A percentile compares a stretch with the other conserved stretches of the same genome.
Evolutionary conservation across 2,329 filamentous ascomycete species (phyloP).

Genomic region (Diplodia sapinea): DNA sequence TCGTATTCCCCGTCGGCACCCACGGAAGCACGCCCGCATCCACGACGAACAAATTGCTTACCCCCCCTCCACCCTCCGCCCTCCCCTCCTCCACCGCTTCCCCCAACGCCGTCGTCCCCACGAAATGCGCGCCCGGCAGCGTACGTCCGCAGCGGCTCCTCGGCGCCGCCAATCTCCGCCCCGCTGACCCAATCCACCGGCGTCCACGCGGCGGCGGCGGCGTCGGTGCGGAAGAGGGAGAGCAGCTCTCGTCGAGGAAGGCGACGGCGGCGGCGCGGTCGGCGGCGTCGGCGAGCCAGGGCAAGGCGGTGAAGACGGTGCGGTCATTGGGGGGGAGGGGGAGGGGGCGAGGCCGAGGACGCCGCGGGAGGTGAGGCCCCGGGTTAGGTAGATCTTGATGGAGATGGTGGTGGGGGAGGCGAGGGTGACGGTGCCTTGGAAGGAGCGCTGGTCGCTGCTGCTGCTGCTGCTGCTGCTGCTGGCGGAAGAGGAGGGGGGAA

Average conservation of each 20-base stretch:
- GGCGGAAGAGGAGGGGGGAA: no score
- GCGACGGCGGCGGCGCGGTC: conserved; percentile 67
- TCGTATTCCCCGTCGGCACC: no score
- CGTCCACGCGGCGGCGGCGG: conserved; percentile 48
- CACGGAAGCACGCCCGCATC: no score
- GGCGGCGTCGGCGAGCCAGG: conserved; percentile 63
- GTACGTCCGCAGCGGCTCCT: conserved; percentile 44
- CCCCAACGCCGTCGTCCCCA: conserved; percentile 62
- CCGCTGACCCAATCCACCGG: conserved; percentile 56
- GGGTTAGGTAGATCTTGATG: conserved; percentile 41
- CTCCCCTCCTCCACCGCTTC: conserved; percentile 52
- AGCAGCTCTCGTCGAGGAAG: conserved; percentile 67
- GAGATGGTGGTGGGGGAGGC: conserved; percentile 46
- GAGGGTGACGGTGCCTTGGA: conserved; percentile 35
- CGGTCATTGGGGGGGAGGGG: conserved; percentile 38
- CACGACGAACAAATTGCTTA: conserved; percentile 37
- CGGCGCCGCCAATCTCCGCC: conserved; percentile 60
- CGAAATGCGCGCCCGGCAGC: conserved; percentile 56
- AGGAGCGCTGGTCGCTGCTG: no score
- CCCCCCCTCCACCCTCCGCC: conserved; percentile 52
- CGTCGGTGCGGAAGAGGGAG: conserved; percentile 56
- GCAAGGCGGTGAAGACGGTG: conserved; percentile 60
- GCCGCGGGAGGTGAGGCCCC: conserved; percentile 64
- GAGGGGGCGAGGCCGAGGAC: conserved; percentile 59
- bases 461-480: no score